Base-by-base conservation (phyloP, 2,329 filamentous ascomycete species). In the Aureobasidium sp. region DNA sequence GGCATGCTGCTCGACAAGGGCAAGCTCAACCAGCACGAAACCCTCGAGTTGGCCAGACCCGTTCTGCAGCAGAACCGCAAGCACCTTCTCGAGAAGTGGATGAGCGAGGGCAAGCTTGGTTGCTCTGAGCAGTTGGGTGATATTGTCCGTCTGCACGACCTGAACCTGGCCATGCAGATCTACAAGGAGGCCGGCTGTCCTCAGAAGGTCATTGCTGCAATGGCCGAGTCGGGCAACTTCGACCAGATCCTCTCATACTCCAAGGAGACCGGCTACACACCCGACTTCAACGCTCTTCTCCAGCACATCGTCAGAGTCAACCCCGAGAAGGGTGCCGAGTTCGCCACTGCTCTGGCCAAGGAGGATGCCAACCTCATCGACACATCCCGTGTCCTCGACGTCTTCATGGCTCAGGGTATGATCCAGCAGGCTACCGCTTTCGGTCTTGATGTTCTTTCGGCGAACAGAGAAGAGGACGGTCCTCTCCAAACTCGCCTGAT, bases 381-480 rank as follows among this genome's bases (percentile, higher is more conserved):
- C 68, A 84, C 97, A 61, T 90, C 96, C 71, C 90, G 93, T 49
- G 92, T 96, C 25, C 90, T 96, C 51, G 94, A 99, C 73, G 91
- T 99, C 62, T 99, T 99, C 86, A 88, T 96, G 75, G 92, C 92
- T 10, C 94, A 99, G 74, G 92, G 91, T 69, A 94, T 97, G 91
- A 84, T 97, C 53, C 95, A 97, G 73, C 91, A 96, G 74, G 93
- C 93, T 8, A 99, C 95, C 2, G 92, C 93, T n/a, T 99, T 99
- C 83, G 78, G 99, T 55, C 83, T 99, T 27, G 94, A 99, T 75
- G 93, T 92, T 2, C 82, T 99, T 35, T 94, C 96, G 74, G 90
- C 94, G 67, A 96, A 99, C 78, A 88, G 87, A 68, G 91, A 91
- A 0, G 94, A 99, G 74, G 92, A 99, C 71, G 93, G 86, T 40